Evolutionary conservation across 164 flowering plant species (phyloP).

Genomic region (Stephania japonica): DNA sequence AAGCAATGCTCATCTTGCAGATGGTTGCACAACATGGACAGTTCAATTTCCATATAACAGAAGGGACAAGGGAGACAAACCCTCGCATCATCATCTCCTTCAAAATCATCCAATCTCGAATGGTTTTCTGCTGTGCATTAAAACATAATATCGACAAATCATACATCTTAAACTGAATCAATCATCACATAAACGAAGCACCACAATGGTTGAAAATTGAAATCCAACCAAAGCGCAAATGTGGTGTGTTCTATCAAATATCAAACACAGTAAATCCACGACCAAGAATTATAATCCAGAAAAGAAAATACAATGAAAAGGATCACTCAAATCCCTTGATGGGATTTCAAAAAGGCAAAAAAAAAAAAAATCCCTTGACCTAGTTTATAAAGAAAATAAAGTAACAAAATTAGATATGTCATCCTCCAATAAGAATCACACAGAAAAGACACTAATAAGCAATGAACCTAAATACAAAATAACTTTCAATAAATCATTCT

Average conservation of each 20-base stretch:
- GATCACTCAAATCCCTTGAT: background rate
- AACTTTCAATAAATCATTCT: no score
- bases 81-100: slow-evolving; percentile 54
- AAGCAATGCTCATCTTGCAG: slow-evolving; percentile 87
- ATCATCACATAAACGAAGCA: background rate
- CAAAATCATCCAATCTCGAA: slow-evolving; percentile 33
- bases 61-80: slow-evolving; percentile 76
- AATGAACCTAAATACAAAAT: no score
- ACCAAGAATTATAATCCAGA: background rate
- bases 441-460: no score
- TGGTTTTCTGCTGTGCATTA: slow-evolving; percentile 31
- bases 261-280: no score
- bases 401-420: no score
- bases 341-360: no score
- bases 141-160: background rate
- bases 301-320: no score
- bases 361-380: no score
- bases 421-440: no score
- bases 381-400: no score
- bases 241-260: no score
- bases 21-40: slow-evolving; percentile 49
- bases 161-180: background rate
- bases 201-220: background rate
- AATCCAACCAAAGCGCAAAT: background rate
- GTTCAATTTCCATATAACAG: slow-evolving; percentile 70